These are phyloP conservation scores for Leersia perrieri DNA, from an alignment of 176 grass and related monocot species.

Conservation along the genomic window DNA sequence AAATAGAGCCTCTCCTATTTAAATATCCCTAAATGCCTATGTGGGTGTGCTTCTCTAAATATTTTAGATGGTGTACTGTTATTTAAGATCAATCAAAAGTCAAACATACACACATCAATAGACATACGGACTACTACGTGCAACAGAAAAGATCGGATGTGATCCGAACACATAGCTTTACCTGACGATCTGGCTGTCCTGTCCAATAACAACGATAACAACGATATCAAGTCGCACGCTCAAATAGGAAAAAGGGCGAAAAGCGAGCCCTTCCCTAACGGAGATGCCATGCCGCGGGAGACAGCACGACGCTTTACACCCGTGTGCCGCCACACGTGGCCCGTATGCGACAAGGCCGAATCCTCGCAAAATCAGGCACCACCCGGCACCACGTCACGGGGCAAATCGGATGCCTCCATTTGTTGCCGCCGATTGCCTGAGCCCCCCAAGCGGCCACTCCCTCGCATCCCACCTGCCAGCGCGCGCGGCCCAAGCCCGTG, in stretches of 20 bases:
- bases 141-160: not conserved
- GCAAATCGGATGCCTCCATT: conserved; percentile 35
- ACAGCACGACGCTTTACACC: conserved; percentile 3
- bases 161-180: not conserved
- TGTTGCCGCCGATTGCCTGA: conserved; percentile 20
- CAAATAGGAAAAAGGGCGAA: not conserved
- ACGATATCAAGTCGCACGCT: not conserved
- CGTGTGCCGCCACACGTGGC: conserved; percentile 31
- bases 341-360: conserved; percentile 29
- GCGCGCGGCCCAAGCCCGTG: not conserved
- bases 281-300: conserved; percentile 19
- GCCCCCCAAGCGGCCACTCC: not conserved
- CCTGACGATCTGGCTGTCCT: not conserved
- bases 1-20: too few species aligned
- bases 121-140: too few species aligned
- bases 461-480: not conserved
- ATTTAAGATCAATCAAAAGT: too few species aligned
- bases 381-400: conserved; percentile 21
- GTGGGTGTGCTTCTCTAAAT: too few species aligned
- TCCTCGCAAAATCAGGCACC: not conserved
- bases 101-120: too few species aligned
- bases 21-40: too few species aligned
- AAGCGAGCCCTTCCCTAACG: not conserved
- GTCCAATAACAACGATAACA: not conserved
- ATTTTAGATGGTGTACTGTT: too few species aligned